Evolutionary conservation across 768 basidiomycete species (phyloP), one percentile per base, ranked within the genome.

Genomic region (Kwoniella mangroviensis): DNA sequence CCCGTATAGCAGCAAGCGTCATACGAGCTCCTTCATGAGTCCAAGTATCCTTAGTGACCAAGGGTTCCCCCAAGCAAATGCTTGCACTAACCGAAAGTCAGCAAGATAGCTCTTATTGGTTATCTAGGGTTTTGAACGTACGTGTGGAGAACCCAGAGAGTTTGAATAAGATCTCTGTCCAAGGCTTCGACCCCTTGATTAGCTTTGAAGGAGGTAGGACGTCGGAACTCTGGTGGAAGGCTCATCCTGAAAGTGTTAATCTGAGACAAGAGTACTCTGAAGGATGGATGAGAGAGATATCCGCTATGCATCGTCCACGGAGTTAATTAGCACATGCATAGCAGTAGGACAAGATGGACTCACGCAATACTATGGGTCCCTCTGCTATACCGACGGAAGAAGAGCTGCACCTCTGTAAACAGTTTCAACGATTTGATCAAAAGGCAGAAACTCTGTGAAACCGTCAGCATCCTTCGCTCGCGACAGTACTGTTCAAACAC

Each of bases 341-440:
- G 21, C 7, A 21, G 40, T 56, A 19, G 53, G 0, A n/a, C 12
- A 19, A 12, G 6, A 7, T 9, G 56, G 40, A 66, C 73, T 67
- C 56, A 79, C 78, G 57, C 21, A 1, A 72, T 40, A 13, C 55
- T 52, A 59, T 78, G 73, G 0, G 63, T 34, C 15, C 74, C 72
- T 24, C 75, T 68, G 5, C 56, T 45, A 54, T 80, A 80, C n/a
- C 42, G 34, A 6, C 77, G 67, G 65, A 76, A 74, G 54, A 75
- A 80, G 2, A 21, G 26, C n/a, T 65, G 68, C 22, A 74, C 71
- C 41, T 78, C 77, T 10, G 70, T 64, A 41, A 43, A 73, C 15
- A 80, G 51, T 55, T 73, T 73, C 21, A 77, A 9, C 3, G 77
- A 72, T 69, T 80, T 80, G 70, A 80, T 74, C 5, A 71, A 42